Percentiles rank a stretch among this genome's conserved stretches.
Conservation (phyloP, 768 basidiomycete genomes). For the Stropharia rugosoannulata region DNA sequence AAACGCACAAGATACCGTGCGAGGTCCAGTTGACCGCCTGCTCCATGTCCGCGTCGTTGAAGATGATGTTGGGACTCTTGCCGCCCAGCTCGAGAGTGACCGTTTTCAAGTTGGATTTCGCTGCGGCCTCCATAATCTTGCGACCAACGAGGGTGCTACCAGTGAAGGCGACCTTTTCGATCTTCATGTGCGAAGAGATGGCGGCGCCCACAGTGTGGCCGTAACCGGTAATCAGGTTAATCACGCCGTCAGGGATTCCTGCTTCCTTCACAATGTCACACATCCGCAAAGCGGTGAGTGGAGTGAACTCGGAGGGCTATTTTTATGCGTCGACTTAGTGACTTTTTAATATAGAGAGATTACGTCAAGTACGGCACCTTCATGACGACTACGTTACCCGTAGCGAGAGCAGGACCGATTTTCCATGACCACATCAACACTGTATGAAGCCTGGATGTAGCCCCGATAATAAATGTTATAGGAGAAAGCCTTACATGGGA, state of each 20-base stretch:
- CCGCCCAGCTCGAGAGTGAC: conserved; percentile 76
- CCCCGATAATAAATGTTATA: not conserved
- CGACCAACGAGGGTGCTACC: conserved; percentile 74
- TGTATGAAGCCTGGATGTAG: not conserved
- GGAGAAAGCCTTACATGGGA: conserved; percentile 2
- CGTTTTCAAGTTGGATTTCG: conserved; percentile 72
- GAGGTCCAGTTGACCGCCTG: conserved; percentile 67
- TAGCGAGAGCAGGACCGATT: conserved; percentile 72
- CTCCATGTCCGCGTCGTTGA: conserved; percentile 62
- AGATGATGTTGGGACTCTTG: conserved; percentile 63
- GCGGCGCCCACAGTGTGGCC: conserved; percentile 61
- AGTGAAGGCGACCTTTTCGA: conserved; percentile 78
- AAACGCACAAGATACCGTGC: conserved; percentile 58
- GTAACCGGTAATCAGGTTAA: conserved; percentile 71
- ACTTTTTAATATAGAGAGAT: not conserved
- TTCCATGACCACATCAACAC: conserved; percentile 63
- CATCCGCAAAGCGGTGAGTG: conserved; percentile 58
- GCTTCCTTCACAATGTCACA: conserved; percentile 59
- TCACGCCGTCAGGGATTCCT: conserved; percentile 73
- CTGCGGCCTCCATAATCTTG: conserved; percentile 67
- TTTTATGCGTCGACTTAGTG: not conserved
- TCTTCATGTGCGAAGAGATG: conserved; percentile 59
- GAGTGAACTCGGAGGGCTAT: conserved; percentile 70
- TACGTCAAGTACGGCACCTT: conserved; percentile 34
- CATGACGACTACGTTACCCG: conserved; percentile 70